A percentile compares a stretch with the other conserved stretches of the same genome.
Evolutionary conservation across 2,329 filamentous ascomycete genomes (phyloP).

Genomic region (Alternaria metachromatica): DNA sequence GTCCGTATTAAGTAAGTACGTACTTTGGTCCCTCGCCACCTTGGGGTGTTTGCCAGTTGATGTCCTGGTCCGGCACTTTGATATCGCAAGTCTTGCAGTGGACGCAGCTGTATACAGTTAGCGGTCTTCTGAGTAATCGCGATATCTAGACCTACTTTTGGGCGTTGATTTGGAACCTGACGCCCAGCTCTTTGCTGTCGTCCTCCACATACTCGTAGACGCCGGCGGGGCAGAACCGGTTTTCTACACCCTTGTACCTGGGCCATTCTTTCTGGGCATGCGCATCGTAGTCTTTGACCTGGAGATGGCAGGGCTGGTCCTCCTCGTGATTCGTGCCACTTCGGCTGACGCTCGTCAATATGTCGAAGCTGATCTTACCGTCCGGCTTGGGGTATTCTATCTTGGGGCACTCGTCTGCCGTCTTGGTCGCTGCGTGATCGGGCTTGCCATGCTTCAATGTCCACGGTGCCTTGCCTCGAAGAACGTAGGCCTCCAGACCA

Average conservation of each 20-base stretch:
- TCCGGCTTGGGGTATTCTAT: slow-evolving; percentile 98
- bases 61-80: slow-evolving; percentile 95
- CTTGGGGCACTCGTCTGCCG: slow-evolving; percentile 79
- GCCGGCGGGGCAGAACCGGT: slow-evolving; percentile 94
- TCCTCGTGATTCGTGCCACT: slow-evolving; percentile 99
- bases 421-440: slow-evolving; percentile 80
- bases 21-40: slow-evolving; percentile 80
- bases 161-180: slow-evolving; percentile 95
- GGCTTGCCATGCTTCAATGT: slow-evolving; percentile 83
- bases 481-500: slow-evolving; percentile 84
- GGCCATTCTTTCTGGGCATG: slow-evolving; percentile 86
- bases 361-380: slow-evolving; percentile 93
- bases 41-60: slow-evolving; percentile 89
- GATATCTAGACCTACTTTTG: slow-evolving; percentile 78
- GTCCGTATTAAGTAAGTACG: slow-evolving; percentile 58
- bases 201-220: slow-evolving; percentile 99
- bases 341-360: slow-evolving; percentile 90
- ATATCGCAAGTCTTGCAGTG: slow-evolving; percentile 99
- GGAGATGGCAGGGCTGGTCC: slow-evolving; percentile 94
- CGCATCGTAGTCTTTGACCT: slow-evolving; percentile 93
- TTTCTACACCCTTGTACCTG: slow-evolving; percentile 89
- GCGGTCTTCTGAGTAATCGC: slow-evolving; percentile 3
- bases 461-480: slow-evolving; percentile 89
- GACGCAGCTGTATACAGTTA: slow-evolving; percentile 73
- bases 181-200: slow-evolving; percentile 80